Conservation (phyloP, 176 grass and related monocot genomes). For the Oryza brachyantha region DNA sequence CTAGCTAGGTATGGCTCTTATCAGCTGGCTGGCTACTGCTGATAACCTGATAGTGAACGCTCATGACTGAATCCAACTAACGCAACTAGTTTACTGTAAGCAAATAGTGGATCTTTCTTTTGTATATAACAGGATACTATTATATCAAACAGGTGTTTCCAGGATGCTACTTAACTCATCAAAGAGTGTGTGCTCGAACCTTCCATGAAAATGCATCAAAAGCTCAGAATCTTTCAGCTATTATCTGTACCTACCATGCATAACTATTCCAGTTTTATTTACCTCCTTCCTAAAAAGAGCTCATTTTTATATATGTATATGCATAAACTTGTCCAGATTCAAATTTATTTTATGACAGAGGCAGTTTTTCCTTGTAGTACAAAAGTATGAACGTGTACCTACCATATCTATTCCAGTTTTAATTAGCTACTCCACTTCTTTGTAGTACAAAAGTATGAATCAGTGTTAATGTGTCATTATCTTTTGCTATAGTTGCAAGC, state of each 20-base stretch:
- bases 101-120: not conserved
- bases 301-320: too few species aligned
- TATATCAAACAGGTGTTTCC: constrained; percentile 14
- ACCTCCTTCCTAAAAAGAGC: too few species aligned
- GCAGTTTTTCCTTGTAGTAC: too few species aligned
- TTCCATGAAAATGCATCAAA: constrained; percentile 14
- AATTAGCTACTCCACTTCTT: too few species aligned
- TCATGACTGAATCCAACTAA: constrained; percentile 13
- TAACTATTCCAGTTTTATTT: not conserved
- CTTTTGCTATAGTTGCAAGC: constrained; percentile 4
- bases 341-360: too few species aligned
- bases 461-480: not conserved
- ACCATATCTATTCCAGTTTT: not conserved
- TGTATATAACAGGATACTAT: not conserved
- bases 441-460: not conserved
- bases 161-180: constrained; percentile 11
- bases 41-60: not conserved
- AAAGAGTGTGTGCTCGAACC: not conserved
- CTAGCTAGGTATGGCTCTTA: not conserved
- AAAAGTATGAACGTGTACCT: too few species aligned
- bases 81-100: not conserved
- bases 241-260: not conserved
- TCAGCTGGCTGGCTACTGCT: not conserved
- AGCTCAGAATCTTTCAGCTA: not conserved
- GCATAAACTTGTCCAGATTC: too few species aligned